phyloP scores from a whole-genome alignment of 352 stramenopile species.

The Globisporangium okanoganense region DNA sequence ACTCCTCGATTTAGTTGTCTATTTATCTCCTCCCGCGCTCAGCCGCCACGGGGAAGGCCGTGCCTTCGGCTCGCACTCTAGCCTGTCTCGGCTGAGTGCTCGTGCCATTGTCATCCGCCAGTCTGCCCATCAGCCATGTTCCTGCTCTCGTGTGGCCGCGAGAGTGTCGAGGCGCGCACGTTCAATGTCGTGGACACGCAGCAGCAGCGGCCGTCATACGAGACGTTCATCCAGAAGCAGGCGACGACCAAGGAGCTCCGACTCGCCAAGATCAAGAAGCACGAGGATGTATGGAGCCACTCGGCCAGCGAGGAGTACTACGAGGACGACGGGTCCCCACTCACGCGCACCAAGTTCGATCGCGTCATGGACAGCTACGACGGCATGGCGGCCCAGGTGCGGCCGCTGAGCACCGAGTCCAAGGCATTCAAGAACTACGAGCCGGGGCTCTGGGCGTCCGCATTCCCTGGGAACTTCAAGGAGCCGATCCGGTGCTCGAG shows the following conservation, averaged over 20 bases:
- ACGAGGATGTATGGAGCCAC: conserved; percentile 18
- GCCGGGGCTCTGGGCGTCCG: conserved; percentile 15
- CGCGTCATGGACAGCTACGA: conserved; percentile 30
- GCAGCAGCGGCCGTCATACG: conserved; percentile 13
- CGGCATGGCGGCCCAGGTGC: conserved; percentile 25
- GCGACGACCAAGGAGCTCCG: conserved; percentile 12
- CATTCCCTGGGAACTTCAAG: conserved; percentile 16
- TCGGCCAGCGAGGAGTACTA: conserved; percentile 15
- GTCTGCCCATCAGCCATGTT: conserved; percentile 22
- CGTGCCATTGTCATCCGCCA: too few relatives aligned
- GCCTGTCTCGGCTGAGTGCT: neutral
- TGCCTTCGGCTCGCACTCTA: neutral
- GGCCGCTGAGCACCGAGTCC: conserved; percentile 5
- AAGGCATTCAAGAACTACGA: conserved; percentile 8
- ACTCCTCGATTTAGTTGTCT: neutral
- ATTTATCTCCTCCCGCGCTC: conserved; percentile 3
- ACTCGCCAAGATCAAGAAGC: conserved; percentile 7
- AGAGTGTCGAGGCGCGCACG: conserved; percentile 19
- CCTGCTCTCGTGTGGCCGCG: conserved; percentile 30
- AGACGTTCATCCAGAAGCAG: conserved; percentile 17
- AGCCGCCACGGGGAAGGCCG: neutral
- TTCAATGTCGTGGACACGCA: neutral
- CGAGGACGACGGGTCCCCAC: conserved; percentile 5
- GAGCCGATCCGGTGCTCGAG: neutral
- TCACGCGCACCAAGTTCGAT: conserved; percentile 7